phyloP scores from a whole-genome alignment of 768 basidiomycete species.

The Boletellus emodensis region DNA sequence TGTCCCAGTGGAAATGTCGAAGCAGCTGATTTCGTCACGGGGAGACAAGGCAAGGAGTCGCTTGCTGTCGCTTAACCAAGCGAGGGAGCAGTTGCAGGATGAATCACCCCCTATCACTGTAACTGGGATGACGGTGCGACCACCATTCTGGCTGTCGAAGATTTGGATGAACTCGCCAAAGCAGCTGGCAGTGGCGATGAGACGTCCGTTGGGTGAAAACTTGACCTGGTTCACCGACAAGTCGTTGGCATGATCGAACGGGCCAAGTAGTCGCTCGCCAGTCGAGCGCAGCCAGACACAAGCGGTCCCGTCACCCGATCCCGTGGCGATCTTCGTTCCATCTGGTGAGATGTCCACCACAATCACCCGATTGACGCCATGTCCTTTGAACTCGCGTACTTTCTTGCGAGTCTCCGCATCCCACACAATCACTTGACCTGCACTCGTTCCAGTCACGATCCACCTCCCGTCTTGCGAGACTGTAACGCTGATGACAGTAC shows the following conservation, averaged over 20 bases:
- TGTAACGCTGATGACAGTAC: neutral
- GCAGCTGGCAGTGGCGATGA: neutral
- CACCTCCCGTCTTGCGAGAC: neutral
- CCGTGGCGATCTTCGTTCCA: neutral
- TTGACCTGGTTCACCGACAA: neutral
- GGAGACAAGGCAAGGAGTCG: neutral
- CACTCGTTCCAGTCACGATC: neutral
- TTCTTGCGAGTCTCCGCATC: neutral
- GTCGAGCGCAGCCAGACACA: constrained; percentile 7
- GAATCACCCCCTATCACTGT: neutral
- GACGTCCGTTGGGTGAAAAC: constrained; percentile 10
- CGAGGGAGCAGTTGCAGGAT: neutral
- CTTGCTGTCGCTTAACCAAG: constrained; percentile 1
- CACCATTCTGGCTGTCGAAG: neutral
- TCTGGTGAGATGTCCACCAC: constrained; percentile 4
- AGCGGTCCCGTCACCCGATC: neutral
- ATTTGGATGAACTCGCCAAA: neutral
- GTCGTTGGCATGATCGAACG: neutral
- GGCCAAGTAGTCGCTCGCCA: neutral
- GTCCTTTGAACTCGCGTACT: neutral
- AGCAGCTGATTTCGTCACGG: neutral
- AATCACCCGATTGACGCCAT: neutral
- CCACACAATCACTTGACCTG: neutral
- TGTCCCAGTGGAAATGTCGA: neutral
- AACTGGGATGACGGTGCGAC: neutral